Evolutionary conservation across 2,329 filamentous ascomycete species (phyloP), one percentile per base, ranked within the genome.

Genomic region (Ascochyta clinopodiicola): DNA sequence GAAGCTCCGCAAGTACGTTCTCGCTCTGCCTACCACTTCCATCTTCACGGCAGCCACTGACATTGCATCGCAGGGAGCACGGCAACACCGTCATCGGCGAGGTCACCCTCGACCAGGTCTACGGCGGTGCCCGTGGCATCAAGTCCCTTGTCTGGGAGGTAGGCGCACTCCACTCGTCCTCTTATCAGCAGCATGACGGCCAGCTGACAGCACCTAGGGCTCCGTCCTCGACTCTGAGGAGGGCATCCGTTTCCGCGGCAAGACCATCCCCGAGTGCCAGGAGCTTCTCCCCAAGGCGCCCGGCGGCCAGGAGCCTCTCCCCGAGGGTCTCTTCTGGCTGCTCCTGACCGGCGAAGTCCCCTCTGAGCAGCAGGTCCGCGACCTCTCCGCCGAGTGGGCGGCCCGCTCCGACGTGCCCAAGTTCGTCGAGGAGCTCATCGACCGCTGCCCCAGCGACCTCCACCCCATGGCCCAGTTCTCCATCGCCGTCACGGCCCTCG

Each of bases 401-500:
- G 95, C 95, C 77, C 93, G 95, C 75, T 92, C 95, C 81, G 92
- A 96, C 75, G 83, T 99, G 69, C 95, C 95, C 82, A 96, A 96
- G 84, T 98, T 96, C 82, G 87, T 99, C 75, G 93, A 96, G 85
- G 95, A 99, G 85, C 90, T 99, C 78, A 96, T 99, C 82, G 95
- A 99, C 88, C 92, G 95, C 85, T 98, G 94, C 90, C 95, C 95
- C 72, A 95, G 86, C 83, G 92, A 96, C 80, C 91, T 99, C 70
- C 95, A 99, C 88, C 95, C 95, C 79, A 99, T 99, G 95, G 94
- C 95, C 62, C 95, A 99, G 84, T 96, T 99, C 86, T 98, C 95
- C 57, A 84, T 99, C 74, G 95, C 95, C 74, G 92, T 99, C 73
- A 96, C 90, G 70, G 95, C 95, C 75, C 93, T 99, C 75, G 95